Evolutionary conservation across 805 yeast species (phyloP).

Genomic region (Zygosaccharomyces siamensis): DNA sequence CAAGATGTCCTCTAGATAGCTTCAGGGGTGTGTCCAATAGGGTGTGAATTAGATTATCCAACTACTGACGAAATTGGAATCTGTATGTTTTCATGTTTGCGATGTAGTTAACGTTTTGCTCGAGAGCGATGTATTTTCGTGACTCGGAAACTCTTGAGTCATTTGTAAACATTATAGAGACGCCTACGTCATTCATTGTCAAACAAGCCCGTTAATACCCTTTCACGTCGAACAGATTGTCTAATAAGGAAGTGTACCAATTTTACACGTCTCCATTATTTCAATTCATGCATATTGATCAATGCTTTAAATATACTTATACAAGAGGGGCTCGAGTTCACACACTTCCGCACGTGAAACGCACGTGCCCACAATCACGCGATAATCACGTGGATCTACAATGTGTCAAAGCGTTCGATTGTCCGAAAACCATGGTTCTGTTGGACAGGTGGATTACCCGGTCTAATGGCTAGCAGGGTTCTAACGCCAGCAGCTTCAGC

Average conservation of each 20-base stretch:
- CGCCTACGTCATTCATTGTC: not conserved
- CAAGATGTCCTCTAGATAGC: not conserved
- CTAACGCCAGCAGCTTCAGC: conserved; percentile 62
- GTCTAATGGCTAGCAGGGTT: conserved; percentile 57
- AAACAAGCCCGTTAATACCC: no score
- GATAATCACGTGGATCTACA: conserved; percentile 23
- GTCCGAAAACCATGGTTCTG: conserved; percentile 31
- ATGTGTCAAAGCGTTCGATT: conserved; percentile 22
- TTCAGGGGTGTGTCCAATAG: no score
- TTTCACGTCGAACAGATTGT: no score
- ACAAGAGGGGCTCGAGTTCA: not conserved
- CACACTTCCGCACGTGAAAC: not conserved
- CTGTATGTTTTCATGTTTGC: not conserved
- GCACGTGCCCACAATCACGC: not conserved
- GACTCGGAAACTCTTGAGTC: not conserved
- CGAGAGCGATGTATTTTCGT: not conserved
- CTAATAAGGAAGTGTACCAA: no score
- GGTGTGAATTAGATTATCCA: no score
- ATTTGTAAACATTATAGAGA: not conserved
- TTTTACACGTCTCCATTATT: no score
- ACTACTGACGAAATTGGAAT: not conserved
- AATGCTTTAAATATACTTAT: not conserved
- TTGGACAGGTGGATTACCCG: conserved; percentile 61
- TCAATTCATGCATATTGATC: not conserved
- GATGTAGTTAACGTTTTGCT: not conserved